Evolutionary conservation across 192 early-diverging fungal genomes (phyloP).

Genomic region (Lunasporangiospora selenospora): DNA sequence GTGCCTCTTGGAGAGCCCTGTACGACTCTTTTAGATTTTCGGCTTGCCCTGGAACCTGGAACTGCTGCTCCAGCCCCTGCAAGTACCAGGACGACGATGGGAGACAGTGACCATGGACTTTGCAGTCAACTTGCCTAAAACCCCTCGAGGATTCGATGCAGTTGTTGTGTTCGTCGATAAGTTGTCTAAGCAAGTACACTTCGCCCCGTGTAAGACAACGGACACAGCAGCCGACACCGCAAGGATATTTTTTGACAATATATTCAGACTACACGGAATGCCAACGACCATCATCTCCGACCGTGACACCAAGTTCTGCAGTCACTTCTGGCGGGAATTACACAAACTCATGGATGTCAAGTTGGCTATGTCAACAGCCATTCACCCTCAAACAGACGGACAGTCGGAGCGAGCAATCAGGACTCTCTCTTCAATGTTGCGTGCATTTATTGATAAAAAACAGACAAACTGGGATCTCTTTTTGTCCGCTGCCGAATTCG

Average conservation of each 20-base stretch:
- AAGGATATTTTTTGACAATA: conserved; percentile 12
- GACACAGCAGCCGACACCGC: conserved; percentile 9
- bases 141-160: conserved; percentile 15
- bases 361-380: conserved; percentile 41
- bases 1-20: too few species aligned
- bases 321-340: conserved; percentile 48
- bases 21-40: too few species aligned
- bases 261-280: conserved; percentile 47
- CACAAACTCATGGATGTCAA: conserved; percentile 23
- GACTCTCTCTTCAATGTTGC: conserved; percentile 14
- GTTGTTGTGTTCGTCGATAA: conserved; percentile 56
- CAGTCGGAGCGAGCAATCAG: conserved; percentile 29
- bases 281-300: conserved; percentile 57
- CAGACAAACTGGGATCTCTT: conserved; percentile 51
- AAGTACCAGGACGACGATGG: too few species aligned
- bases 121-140: conserved; percentile 19
- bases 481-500: conserved; percentile 53
- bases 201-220: conserved; percentile 5
- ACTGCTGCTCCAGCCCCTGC: too few species aligned
- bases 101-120: conserved; percentile 50
- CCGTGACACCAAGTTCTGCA: conserved; percentile 50
- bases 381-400: conserved; percentile 52
- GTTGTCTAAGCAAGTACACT: conserved; percentile 48
- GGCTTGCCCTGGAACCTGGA: too few species aligned
- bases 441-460: conserved; percentile 4